Evolutionary conservation across 805 yeast genomes (phyloP).

Genomic region (Yueomyces sp.): DNA sequence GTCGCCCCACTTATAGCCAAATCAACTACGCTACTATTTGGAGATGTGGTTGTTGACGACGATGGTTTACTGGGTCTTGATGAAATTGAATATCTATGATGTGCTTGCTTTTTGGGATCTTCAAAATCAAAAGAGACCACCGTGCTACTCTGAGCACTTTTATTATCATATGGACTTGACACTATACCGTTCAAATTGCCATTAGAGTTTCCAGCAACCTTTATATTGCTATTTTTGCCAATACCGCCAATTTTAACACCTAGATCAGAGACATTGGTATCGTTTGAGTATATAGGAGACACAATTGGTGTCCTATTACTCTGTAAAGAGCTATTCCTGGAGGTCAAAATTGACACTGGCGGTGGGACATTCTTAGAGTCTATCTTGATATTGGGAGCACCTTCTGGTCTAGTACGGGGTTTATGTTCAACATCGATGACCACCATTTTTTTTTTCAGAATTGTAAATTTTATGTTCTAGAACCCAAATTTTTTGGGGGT

Average conservation of each 20-base stretch:
- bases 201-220: background rate
- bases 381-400: background rate
- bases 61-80: conserved; percentile 28
- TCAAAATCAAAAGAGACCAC: conserved; percentile 2
- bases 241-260: no score
- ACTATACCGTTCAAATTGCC: background rate
- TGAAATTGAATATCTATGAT: conserved; percentile 45
- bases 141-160: background rate
- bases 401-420: background rate
- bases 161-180: background rate
- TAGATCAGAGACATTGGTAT: background rate
- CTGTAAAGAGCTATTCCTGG: conserved; percentile 2
- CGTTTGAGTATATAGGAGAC: background rate
- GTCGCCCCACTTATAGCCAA: background rate
- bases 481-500: no score
- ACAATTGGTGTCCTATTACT: background rate
- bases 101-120: conserved; percentile 22
- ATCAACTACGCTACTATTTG: conserved; percentile 3
- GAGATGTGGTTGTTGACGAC: conserved; percentile 6
- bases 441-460: no score
- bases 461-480: no score
- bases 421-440: no score
- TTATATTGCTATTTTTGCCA: no score
- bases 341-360: conserved; percentile 10
- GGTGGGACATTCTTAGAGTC: background rate